phyloP scores from a whole-genome alignment of 2,329 filamentous ascomycete species.

The Stylonectria norvegica region DNA sequence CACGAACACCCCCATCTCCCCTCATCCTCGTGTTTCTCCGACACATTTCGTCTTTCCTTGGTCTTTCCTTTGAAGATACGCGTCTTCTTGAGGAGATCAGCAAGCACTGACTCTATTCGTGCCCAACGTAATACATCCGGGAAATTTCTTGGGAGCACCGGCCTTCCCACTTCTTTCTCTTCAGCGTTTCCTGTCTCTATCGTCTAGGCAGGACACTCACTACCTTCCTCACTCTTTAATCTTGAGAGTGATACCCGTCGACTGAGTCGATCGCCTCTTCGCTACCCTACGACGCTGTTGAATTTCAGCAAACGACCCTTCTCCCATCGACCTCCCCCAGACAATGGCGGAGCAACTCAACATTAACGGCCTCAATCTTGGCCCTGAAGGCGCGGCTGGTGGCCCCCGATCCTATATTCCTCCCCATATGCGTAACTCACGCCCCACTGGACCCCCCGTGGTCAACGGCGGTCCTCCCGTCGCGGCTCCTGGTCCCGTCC shows the following conservation, averaged over 20 bases:
- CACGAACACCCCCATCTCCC: slow-evolving; percentile 28
- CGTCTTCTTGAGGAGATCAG: slow-evolving; percentile 40
- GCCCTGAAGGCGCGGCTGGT: slow-evolving; percentile 34
- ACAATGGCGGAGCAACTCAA: slow-evolving; percentile 80
- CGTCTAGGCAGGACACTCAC: slow-evolving; percentile 28
- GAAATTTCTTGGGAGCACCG: slow-evolving; percentile 32
- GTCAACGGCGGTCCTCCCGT: slow-evolving; percentile 35
- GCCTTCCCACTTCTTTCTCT: slow-evolving; percentile 35
- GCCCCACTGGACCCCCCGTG: slow-evolving; percentile 34
- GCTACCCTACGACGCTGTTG: slow-evolving; percentile 19
- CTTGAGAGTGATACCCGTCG: slow-evolving; percentile 27
- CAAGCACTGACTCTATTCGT: slow-evolving; percentile 31
- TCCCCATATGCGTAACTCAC: slow-evolving; percentile 70
- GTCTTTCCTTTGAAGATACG: slow-evolving; percentile 48
- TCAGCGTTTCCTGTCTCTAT: slow-evolving; percentile 30
- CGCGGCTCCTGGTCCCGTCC: slow-evolving; percentile 19
- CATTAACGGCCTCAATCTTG: slow-evolving; percentile 71
- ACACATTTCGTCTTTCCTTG: slow-evolving; percentile 38
- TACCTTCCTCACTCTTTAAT: slow-evolving; percentile 26
- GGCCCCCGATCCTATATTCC: slow-evolving; percentile 72
- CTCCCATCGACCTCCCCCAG: slow-evolving; percentile 34
- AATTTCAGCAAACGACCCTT: slow-evolving; percentile 18
- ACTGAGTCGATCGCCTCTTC: slow-evolving; percentile 13
- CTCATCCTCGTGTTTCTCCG: slow-evolving; percentile 30
- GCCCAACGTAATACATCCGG: slow-evolving; percentile 31